Conservation (phyloP, 768 basidiomycete genomes). For the Cubamyces sp. region DNA sequence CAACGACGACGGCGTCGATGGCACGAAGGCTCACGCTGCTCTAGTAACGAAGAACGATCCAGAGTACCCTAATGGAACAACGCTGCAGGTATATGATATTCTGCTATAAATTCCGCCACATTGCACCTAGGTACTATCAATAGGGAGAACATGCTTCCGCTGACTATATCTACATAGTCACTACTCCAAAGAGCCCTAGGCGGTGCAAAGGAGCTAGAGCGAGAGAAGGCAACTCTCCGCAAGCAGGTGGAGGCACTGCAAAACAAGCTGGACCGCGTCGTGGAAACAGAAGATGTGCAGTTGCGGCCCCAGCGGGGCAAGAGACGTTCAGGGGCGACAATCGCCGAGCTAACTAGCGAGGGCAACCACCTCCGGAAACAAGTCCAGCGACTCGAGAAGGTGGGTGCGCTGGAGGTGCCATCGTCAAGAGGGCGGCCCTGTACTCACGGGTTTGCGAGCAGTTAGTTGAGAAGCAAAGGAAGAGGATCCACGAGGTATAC, state of each 20-base stretch:
- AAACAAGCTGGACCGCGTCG: slow-evolving; percentile 22
- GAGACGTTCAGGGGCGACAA: slow-evolving; percentile 13
- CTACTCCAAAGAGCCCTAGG: slow-evolving; percentile 11
- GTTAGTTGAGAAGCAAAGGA: slow-evolving; percentile 31
- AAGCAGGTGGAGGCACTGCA: slow-evolving; percentile 27
- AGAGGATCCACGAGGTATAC: slow-evolving; percentile 29
- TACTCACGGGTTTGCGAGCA: background rate
- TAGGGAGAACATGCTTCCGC: background rate
- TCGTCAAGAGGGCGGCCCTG: background rate
- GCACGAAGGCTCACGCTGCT: background rate
- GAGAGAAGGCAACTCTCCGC: slow-evolving; percentile 21
- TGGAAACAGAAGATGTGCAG: slow-evolving; percentile 25
- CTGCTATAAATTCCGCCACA: too few species aligned
- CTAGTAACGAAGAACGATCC: too few species aligned
- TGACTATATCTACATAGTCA: background rate
- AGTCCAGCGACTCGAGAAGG: slow-evolving; percentile 34
- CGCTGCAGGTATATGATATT: slow-evolving; percentile 1
- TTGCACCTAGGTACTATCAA: background rate
- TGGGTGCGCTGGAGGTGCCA: slow-evolving; percentile 12
- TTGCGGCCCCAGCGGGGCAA: slow-evolving; percentile 29
- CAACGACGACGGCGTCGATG: background rate
- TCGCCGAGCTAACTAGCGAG: slow-evolving; percentile 23
- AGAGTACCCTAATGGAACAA: background rate
- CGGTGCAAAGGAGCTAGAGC: slow-evolving; percentile 19
- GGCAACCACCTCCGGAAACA: slow-evolving; percentile 28